These are phyloP conservation scores for Cnidoscolus chayamansa DNA, from an alignment of 441 rosid species.

Conservation along the genomic window DNA sequence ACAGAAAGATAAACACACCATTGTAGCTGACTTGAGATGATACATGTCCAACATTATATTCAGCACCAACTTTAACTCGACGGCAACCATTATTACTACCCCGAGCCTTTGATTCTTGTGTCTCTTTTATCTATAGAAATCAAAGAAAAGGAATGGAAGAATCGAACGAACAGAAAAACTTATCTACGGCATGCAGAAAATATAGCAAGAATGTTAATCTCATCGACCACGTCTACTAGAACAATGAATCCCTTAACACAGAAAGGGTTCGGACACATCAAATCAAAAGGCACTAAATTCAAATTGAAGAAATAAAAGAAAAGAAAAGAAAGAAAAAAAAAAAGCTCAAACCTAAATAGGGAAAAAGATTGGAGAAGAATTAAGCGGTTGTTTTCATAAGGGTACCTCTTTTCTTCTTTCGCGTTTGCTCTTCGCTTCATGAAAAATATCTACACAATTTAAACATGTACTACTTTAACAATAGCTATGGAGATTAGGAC, in stretches of 20 bases:
- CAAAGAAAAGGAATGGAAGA: neutral
- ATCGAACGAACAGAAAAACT: neutral
- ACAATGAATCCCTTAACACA: neutral
- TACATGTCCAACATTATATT: slow-evolving; percentile 24
- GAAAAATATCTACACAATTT: slow-evolving; percentile 49
- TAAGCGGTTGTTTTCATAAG: slow-evolving; percentile 1
- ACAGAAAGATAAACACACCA: slow-evolving; percentile 30
- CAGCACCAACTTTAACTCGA: slow-evolving; percentile 31
- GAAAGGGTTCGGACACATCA: neutral
- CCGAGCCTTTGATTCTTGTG: slow-evolving; percentile 34
- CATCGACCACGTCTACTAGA: neutral
- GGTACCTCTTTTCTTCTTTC: slow-evolving; percentile 57
- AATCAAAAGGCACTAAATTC: neutral
- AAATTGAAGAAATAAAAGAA: neutral
- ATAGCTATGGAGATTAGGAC: neutral
- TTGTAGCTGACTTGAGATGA: slow-evolving; percentile 20
- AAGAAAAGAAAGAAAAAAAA: neutral
- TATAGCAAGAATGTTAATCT: neutral
- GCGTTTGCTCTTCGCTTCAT: slow-evolving; percentile 61
- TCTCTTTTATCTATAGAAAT: slow-evolving; percentile 40
- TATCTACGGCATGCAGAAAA: neutral
- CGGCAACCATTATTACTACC: slow-evolving; percentile 21
- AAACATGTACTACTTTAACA: slow-evolving; percentile 16
- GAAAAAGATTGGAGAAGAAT: neutral
- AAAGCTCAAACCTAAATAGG: neutral